Base-by-base conservation (phyloP, 768 basidiomycete genomes). In the Leccinum rimulosum region DNA sequence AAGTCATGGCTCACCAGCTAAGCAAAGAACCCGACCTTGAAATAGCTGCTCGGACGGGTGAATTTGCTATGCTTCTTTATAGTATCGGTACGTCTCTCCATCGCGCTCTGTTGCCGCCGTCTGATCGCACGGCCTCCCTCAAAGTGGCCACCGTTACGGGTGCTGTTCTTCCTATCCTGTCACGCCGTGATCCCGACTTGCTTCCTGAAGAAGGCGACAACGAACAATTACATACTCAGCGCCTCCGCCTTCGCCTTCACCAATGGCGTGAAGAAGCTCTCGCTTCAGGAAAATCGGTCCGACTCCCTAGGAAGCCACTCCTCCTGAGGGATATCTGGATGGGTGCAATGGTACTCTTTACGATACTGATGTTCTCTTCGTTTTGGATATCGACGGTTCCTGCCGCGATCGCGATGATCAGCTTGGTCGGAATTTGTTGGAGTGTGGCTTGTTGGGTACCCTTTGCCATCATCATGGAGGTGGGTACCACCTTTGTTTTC, bases 401-500 rank as follows among this genome's bases (percentile, higher is more conserved):
- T 17, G 68, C 90, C 82, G 95, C 95, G 9, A 91, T 91, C 15
- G 73, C 87, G 17, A 86, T 89, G 67, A 91, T 97, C 57, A 86
- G 86, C 54, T 70, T 95, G 54, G 85, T 96, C 25, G 95, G 95
- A 47, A 89, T 97, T 38, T 95, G 90, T 72, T 98, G 95, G 95
- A 92, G 94, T 10, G 92, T 97, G 43, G 93, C 95, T n/a, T 93
- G 91, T 76, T 97, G 95, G 95, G 92, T 93, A 15, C 95, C 95
- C 3, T 97, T 97, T 65, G 91, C 95, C 19, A 94, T 97, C 67
- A 93, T 98, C 74, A 98, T 98, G 95, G 95, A 95, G 84, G 93
- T 84, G 62, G 52, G 82, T 65, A 4, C 28, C 90, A 80, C 86
- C 86, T 35, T 61, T 8, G 3, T 35, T 36, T n/a, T 50, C 10